Conservation (phyloP, 108 stramenopile genomes). For the Cyclotella distinguenda region DNA sequence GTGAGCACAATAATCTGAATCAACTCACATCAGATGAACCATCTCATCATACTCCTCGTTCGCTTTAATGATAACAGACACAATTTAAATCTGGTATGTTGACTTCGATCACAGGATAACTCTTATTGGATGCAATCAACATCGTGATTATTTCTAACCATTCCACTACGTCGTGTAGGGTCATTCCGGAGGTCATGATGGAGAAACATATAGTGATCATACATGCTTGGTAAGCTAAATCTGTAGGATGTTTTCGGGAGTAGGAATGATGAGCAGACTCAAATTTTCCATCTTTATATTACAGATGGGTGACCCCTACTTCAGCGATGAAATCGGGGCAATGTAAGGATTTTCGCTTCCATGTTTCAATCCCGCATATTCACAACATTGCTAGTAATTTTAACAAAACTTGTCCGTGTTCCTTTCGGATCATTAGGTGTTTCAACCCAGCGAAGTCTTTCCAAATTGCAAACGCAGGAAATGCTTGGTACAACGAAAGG, state of each 20-base stretch:
- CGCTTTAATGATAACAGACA: constrained; percentile 1
- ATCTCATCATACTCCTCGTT: not conserved
- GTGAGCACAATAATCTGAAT: not conserved
- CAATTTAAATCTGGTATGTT: constrained; percentile 21
- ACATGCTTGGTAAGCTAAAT: constrained; percentile 7
- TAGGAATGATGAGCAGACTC: not conserved
- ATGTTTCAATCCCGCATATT: not conserved
- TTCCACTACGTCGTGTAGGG: constrained; percentile 1
- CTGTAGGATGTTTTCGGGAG: not conserved
- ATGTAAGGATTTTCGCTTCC: constrained; percentile 3
- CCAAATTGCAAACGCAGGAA: constrained; percentile 20
- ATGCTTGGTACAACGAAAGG: constrained; percentile 28
- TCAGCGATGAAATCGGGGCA: constrained; percentile 11
- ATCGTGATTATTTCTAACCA: not conserved
- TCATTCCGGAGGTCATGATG: constrained; percentile 22
- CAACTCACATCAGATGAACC: no score
- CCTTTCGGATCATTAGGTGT: constrained; percentile 6
- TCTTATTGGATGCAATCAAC: not conserved
- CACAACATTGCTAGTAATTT: not conserved
- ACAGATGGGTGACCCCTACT: constrained; percentile 26
- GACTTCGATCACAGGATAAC: not conserved
- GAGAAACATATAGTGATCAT: constrained; percentile 15
- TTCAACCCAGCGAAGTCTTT: constrained; percentile 40
- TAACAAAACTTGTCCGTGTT: not conserved
- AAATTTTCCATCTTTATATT: not conserved